Conservation (phyloP, 805 yeast species). For the Teunomyces tritomae region DNA sequence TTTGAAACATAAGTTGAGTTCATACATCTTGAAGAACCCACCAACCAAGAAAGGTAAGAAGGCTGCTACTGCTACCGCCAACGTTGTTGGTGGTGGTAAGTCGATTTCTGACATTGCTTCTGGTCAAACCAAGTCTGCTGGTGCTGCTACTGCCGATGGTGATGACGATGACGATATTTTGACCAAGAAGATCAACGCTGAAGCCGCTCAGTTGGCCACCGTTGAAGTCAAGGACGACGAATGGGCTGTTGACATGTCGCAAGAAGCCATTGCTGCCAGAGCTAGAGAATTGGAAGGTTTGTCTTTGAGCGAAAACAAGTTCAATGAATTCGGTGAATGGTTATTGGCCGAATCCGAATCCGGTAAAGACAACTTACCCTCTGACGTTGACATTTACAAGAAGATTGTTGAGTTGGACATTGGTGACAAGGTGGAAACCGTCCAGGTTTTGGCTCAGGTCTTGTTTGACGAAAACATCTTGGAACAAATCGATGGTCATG, state of each 20-base stretch:
- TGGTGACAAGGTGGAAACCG: slow-evolving; percentile 66
- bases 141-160: slow-evolving; percentile 28
- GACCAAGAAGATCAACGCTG: slow-evolving; percentile 78
- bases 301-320: slow-evolving; percentile 47
- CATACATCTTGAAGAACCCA: slow-evolving; percentile 88
- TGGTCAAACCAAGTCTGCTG: slow-evolving; percentile 30
- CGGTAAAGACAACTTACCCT: slow-evolving; percentile 60
- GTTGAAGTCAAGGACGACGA: slow-evolving; percentile 82
- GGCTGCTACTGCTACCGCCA: slow-evolving; percentile 82
- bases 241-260: slow-evolving; percentile 97
- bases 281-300: slow-evolving; percentile 80
- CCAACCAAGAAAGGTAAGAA: slow-evolving; percentile 62
- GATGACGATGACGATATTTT: slow-evolving; percentile 70
- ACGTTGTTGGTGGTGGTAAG: slow-evolving; percentile 83
- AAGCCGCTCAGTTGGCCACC: slow-evolving; percentile 63
- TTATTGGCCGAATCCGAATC: slow-evolving; percentile 50
- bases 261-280: slow-evolving; percentile 91
- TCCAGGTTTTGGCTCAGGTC: slow-evolving; percentile 90
- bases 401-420: slow-evolving; percentile 80
- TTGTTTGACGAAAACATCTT: slow-evolving; percentile 78
- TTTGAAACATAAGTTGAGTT: slow-evolving; percentile 80
- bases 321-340: slow-evolving; percentile 90
- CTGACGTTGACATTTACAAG: slow-evolving; percentile 89
- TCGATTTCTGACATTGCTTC: slow-evolving; percentile 77
- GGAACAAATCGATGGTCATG: slow-evolving; percentile 69